Conservation (phyloP, 305 asterid genomes). For the Fraxinus albicans region DNA sequence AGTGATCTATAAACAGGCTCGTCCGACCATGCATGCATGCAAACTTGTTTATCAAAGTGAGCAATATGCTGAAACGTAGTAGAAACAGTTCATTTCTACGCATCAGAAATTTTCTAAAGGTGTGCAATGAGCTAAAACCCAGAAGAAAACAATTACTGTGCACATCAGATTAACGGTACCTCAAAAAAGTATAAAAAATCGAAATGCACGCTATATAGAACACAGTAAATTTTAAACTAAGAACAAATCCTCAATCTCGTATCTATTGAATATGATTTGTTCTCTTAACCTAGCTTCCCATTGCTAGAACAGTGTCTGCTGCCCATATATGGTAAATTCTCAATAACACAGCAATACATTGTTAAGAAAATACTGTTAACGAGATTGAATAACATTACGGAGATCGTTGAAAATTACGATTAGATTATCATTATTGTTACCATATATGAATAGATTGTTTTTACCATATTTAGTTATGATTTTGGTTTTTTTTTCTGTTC, state of each 20-base stretch:
- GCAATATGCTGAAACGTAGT: background rate
- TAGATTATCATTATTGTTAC: no score
- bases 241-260: background rate
- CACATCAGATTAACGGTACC: constrained; percentile 9
- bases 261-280: background rate
- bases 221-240: background rate
- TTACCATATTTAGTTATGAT: no score
- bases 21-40: constrained; percentile 30
- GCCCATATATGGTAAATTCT: constrained; percentile 15
- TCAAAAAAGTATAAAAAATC: background rate
- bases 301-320: background rate
- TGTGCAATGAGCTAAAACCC: constrained; percentile 16
- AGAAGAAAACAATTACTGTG: background rate
- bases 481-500: no score
- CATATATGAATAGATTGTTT: no score
- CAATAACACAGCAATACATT: constrained; percentile 11
- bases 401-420: no score
- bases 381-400: no score
- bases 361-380: background rate
- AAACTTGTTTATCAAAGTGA: background rate
- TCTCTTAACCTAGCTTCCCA: background rate
- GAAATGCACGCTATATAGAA: background rate
- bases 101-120: background rate
- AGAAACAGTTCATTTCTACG: background rate
- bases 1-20: background rate